Evolutionary conservation across 805 yeast genomes (phyloP), one percentile per base, ranked within the genome.

Genomic region (Saccharomycopsis fibuligera): DNA sequence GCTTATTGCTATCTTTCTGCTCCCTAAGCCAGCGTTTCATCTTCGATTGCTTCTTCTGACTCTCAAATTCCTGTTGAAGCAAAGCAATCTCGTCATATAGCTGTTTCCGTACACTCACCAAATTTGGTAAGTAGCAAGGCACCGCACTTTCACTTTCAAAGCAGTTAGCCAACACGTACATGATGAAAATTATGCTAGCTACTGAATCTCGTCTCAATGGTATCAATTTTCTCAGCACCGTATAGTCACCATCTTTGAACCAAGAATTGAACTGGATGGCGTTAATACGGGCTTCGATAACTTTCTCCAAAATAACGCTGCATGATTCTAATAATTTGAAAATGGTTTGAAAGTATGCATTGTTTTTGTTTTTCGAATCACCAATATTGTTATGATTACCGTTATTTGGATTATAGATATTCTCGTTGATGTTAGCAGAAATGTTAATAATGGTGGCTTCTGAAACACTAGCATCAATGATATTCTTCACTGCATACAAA

Each of bases 211-310:
- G 66, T 51, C 79, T 63, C 12, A 68, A 58, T 0, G 77, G 65
- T 30, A 72, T 49, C 33, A 75, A 56, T 4, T 68, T 65, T 35
- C 66, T 60, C 0, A 74, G 69, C 1, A 63, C 63, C 16, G 61
- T 62, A n/a, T 61, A 59, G 47, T 68, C 63, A 16, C 57, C 51
- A 51, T 73, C 78, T 35, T 63, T 62, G 25, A 69, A 71, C 71
- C 70, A 73, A 24, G 72, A 67, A 49, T 68, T 70, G 58, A 74
- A 74, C 52, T 67, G 70, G 2, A 69, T 58, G 17, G 75, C 73
- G n/a, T 74, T 68, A 47, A 73, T 69, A 56, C 79, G 63, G 1
- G 79, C 75, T 50, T 72, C 75, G n/a, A 72, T 65, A 35, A 69
- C 63, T 48, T 67, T 68, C 39, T 72, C 75, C 31, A 72, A 54